phyloP scores from a whole-genome alignment of 257 asterid species.

The Schizonepeta tenuifolia region DNA sequence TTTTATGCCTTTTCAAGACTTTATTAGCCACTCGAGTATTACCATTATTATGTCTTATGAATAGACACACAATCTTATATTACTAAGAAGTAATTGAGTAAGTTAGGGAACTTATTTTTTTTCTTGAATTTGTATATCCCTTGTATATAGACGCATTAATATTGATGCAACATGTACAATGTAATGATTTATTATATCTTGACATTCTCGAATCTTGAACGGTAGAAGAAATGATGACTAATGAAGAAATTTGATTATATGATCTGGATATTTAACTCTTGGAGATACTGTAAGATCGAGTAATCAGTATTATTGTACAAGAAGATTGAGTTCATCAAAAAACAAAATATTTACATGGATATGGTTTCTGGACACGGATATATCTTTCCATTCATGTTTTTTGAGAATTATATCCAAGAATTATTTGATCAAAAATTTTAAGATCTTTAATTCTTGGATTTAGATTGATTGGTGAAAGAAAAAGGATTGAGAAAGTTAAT shows the following conservation, averaged over 20 bases:
- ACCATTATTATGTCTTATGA: neutral
- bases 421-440: neutral
- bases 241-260: slow-evolving; percentile 10
- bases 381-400: neutral
- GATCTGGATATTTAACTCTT: neutral
- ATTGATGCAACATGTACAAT: neutral
- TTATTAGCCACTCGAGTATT: slow-evolving; percentile 17
- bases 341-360: too few species aligned
- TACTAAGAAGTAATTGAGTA: slow-evolving; percentile 5
- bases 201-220: slow-evolving; percentile 10
- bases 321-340: neutral
- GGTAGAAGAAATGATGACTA: slow-evolving; percentile 1
- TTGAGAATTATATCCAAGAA: neutral
- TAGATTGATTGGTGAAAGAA: neutral
- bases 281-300: neutral
- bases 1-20: slow-evolving; percentile 33
- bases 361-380: too few species aligned
- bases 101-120: neutral
- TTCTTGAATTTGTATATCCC: neutral
- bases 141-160: neutral
- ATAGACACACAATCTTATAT: slow-evolving; percentile 5
- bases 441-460: neutral
- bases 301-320: neutral
- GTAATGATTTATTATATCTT: neutral
- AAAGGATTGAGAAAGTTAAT: neutral